Base-by-base conservation (phyloP, 441 rosid species). In the Populus tomentosa region DNA sequence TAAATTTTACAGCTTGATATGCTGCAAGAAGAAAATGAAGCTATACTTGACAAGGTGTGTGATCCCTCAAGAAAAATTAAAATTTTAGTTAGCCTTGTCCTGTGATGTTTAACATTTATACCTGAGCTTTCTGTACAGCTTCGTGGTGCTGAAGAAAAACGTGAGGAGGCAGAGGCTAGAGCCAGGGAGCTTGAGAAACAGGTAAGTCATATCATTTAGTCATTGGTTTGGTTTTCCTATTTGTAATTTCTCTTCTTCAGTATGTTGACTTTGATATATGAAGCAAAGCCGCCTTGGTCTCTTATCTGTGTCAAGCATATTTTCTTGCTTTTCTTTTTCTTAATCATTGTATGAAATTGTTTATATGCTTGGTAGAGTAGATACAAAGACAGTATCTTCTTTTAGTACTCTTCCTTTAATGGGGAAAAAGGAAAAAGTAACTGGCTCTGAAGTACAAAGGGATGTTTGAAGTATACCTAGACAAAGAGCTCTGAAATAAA, bases 141-240 rank as follows among this genome's bases (percentile, higher is more conserved):
- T 67, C 89, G 75, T 20, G 72, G 1, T 59, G 87, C 88, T 35
- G 94, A 90, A 82, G 91, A 85, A 78, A 85, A 83, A 36, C 85
- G 89, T 0, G 86, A 87, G 87, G 97, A 89, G 81, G 93, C 96
- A 36, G 98, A 92, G 84, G 97, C 98, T 68, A 90, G 98, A 83
- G 94, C 93, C 30, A 89, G 92, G 74, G 98, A 91, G 90, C 92
- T 96, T 71, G 98, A 96, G 89, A 96, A 92, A 87, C 98, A 96
- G 98, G 98, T 94, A 63, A 50, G 77, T 81, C 38, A 26, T 73
- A 35, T 36, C 24, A 10, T 10, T 69, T 67, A 24, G 26, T 72
- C 20, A 6, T 30, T 6, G 7, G 36, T 8, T 75, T 66, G 76
- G 11, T 28, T 28, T 28, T 28, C 30, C 61, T 18, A 53, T 69